Percentiles rank a stretch among this genome's conserved stretches.
These are phyloP conservation scores for Plenodomus biglobosus DNA, from an alignment of 2,329 filamentous ascomycete genomes.

Conservation along the genomic window DNA sequence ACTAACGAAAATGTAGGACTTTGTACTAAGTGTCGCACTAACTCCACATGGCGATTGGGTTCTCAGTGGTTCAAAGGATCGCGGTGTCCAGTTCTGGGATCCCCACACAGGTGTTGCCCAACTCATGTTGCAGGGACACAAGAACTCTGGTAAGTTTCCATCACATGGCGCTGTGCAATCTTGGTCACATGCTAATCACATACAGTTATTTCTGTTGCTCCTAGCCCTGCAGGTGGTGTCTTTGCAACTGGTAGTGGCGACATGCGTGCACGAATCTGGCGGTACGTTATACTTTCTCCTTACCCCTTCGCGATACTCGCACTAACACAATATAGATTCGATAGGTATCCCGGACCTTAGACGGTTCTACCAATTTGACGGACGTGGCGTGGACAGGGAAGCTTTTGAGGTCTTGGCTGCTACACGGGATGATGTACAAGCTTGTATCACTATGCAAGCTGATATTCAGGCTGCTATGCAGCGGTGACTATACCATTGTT, in stretches of 20 bases:
- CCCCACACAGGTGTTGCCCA: conserved; percentile 89
- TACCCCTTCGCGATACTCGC: not conserved
- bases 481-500: too few relatives aligned
- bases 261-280: conserved; percentile 98
- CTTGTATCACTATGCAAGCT: too few relatives aligned
- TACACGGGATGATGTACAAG: too few relatives aligned
- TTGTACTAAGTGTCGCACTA: conserved; percentile 91
- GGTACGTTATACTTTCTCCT: conserved; percentile 48
- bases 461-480: too few relatives aligned
- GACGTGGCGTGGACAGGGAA: too few relatives aligned
- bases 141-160: conserved; percentile 72
- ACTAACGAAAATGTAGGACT: conserved; percentile 57
- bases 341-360: conserved; percentile 40
- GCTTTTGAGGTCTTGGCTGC: too few relatives aligned
- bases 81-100: conserved; percentile 98
- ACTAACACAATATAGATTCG: conserved; percentile 30
- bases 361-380: too few relatives aligned
- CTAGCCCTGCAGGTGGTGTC: conserved; percentile 81
- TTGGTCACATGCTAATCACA: conserved; percentile 14
- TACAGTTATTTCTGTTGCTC: conserved; percentile 90
- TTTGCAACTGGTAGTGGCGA: conserved; percentile 98
- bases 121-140: conserved; percentile 98
- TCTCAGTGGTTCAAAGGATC: conserved; percentile 94
- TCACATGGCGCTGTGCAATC: not conserved
- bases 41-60: conserved; percentile 96